Conservation (phyloP, 1,139 yeast genomes). For the Saccharomyces hybrid region DNA sequence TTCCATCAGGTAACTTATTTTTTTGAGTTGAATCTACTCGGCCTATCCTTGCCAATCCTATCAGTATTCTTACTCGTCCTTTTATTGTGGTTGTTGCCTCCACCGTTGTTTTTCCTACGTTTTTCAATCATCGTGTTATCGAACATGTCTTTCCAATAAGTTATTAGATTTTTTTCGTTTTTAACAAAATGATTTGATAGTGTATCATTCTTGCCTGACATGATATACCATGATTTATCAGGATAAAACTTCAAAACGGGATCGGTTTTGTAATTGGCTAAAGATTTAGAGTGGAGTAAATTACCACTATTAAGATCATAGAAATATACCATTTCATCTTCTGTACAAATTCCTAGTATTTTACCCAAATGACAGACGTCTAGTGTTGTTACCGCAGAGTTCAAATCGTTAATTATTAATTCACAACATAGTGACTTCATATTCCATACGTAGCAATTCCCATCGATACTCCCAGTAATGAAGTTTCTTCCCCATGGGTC, state of each 20-base stretch:
- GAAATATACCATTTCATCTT: constrained; percentile 37
- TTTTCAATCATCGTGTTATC: neutral
- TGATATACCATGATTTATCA: constrained; percentile 19
- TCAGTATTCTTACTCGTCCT: neutral
- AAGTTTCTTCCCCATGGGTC: constrained; percentile 55
- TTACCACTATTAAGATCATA: constrained; percentile 35
- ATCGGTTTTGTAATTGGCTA: constrained; percentile 10
- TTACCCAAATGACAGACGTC: constrained; percentile 42
- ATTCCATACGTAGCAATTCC: constrained; percentile 59
- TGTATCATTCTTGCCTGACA: constrained; percentile 18
- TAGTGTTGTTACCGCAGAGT: constrained; percentile 44
- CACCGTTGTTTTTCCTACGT: neutral
- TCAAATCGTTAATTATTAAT: constrained; percentile 41
- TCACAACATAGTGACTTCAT: constrained; percentile 40
- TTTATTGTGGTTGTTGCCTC: neutral
- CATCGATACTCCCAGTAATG: constrained; percentile 63
- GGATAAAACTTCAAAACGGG: constrained; percentile 21
- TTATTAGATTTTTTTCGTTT: constrained; percentile 9
- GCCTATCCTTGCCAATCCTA: neutral
- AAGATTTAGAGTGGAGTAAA: constrained; percentile 5
- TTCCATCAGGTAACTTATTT: neutral
- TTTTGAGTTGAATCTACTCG: constrained; percentile 3
- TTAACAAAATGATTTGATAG: constrained; percentile 12
- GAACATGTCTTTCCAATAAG: constrained; percentile 13
- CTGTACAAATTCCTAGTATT: constrained; percentile 41